Evolutionary conservation across 768 basidiomycete species (phyloP).

Genomic region (Xerocomellus dryophilus): DNA sequence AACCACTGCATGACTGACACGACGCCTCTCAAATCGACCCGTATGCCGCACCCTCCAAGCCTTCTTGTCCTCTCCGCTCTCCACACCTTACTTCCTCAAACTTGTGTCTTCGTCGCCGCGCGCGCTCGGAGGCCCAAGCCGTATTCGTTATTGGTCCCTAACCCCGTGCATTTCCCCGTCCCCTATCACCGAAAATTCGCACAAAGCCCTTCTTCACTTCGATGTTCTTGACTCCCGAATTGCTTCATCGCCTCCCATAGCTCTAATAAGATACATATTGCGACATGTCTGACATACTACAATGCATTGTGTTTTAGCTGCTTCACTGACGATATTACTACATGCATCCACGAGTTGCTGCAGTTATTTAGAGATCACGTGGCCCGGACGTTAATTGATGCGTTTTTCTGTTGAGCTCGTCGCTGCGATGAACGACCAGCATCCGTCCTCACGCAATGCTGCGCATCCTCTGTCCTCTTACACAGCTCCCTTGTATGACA

Average conservation of each 20-base stretch:
- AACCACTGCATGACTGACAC: slow-evolving; percentile 14
- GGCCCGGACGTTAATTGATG: not conserved
- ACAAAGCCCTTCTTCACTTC: slow-evolving; percentile 17
- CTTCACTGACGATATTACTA: slow-evolving; percentile 24
- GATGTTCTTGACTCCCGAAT: slow-evolving; percentile 30
- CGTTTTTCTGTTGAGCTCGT: not conserved
- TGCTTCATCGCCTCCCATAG: slow-evolving; percentile 20
- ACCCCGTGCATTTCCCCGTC: slow-evolving; percentile 22
- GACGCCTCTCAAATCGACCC: slow-evolving; percentile 12
- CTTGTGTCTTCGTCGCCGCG: slow-evolving; percentile 10
- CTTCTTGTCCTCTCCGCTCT: slow-evolving; percentile 29
- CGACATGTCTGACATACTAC: slow-evolving; percentile 32
- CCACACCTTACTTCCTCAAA: slow-evolving; percentile 9
- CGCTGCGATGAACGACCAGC: slow-evolving; percentile 14
- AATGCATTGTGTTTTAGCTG: slow-evolving; percentile 32
- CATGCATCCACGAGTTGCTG: slow-evolving; percentile 20
- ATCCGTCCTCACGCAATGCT: slow-evolving; percentile 1
- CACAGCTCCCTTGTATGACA: slow-evolving; percentile 20
- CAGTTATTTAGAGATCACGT: slow-evolving; percentile 19
- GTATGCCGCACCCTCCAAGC: slow-evolving; percentile 26
- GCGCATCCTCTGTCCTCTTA: slow-evolving; percentile 5
- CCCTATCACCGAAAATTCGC: slow-evolving; percentile 24
- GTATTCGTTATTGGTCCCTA: slow-evolving; percentile 23
- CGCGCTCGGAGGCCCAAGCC: slow-evolving; percentile 17
- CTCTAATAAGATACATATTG: slow-evolving; percentile 26